phyloP scores from a whole-genome alignment of 1,139 yeast genomes.

The Debaryomyces robertsiae region DNA sequence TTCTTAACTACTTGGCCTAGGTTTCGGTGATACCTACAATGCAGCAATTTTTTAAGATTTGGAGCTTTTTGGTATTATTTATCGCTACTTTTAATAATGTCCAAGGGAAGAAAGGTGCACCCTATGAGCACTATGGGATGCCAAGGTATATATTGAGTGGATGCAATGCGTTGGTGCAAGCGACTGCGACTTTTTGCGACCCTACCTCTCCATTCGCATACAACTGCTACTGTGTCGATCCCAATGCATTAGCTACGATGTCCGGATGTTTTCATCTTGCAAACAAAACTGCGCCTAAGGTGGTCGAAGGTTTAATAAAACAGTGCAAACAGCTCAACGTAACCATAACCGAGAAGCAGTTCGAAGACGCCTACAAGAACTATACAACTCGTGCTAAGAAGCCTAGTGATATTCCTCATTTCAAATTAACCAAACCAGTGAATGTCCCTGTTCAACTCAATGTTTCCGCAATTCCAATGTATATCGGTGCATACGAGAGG shows the following conservation, averaged over 20 bases:
- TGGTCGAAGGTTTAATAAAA: conserved; percentile 11
- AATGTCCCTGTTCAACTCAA: conserved; percentile 28
- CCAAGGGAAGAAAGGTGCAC: conserved; percentile 11
- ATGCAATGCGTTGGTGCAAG: conserved; percentile 17
- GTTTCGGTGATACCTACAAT: too few species aligned
- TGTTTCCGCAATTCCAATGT: conserved; percentile 15
- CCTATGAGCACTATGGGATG: conserved; percentile 15
- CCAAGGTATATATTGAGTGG: conserved; percentile 16
- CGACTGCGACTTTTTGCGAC: conserved; percentile 20
- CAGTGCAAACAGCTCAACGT: conserved; percentile 16
- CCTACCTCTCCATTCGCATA: conserved; percentile 9
- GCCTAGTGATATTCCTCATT: conserved; percentile 23
- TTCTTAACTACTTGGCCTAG: neutral
- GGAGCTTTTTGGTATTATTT: neutral
- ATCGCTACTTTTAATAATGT: conserved; percentile 1
- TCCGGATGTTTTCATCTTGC: conserved; percentile 19
- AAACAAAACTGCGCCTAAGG: conserved; percentile 8
- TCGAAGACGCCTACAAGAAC: conserved; percentile 19
- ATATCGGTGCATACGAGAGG: conserved; percentile 25
- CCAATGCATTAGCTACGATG: conserved; percentile 19
- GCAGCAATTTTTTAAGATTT: neutral
- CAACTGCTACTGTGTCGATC: conserved; percentile 17
- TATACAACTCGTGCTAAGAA: conserved; percentile 23
- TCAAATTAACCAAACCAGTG: conserved; percentile 23
- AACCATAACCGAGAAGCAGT: conserved; percentile 20